Evolutionary conservation across 176 grass and related monocot genomes (phyloP), one percentile per base, ranked within the genome.

Genomic region (Aechmea fasciata): DNA sequence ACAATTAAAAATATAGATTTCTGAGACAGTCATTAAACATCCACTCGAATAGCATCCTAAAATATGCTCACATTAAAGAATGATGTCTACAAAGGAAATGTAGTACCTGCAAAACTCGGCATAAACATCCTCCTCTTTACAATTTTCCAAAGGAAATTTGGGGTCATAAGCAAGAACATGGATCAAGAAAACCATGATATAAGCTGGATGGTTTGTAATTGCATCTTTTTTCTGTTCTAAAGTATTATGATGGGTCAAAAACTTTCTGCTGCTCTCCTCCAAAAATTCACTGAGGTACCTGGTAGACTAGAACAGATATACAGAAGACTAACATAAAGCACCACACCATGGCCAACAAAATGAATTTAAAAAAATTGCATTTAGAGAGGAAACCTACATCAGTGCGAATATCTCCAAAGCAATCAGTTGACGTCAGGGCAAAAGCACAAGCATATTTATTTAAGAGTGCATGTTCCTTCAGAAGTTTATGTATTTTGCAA

Each of bases 391-490:
- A 26, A 87, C 74, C 41, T 85, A 97, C 93, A 83, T 92, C 82
- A 71, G 71, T 77, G 74, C 84, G 86, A 74, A 97, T 71, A 76
- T 97, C 84, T 75, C 71, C 48, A 68, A 82, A 51, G 55, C 52
- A 83, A 85, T 97, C 89, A 63, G 79, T 85, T 79, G 89, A 92
- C 0, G 86, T 69, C 71, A 97, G 73, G 63, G 89, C 83, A 85
- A 97, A 92, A 85, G 86, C 86, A 77, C 93, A 97, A 76, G 79
- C 79, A 83, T 97, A 97, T 90, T 77, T 87, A 69, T 85, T 66
- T 19, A 89, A 89, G 71, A 97, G 86, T 59, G 69, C 73, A 51
- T 71, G 74, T 73, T 82, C 81, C 76, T 81, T 92, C 53, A 97
- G 66, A 59, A 85, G 89, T 48, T 65, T 79, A 73, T 83, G 83